Percentiles rank a stretch among this genome's conserved stretches.
phyloP scores from a whole-genome alignment of 768 basidiomycete genomes.

The Xanthoconium purpureum region DNA sequence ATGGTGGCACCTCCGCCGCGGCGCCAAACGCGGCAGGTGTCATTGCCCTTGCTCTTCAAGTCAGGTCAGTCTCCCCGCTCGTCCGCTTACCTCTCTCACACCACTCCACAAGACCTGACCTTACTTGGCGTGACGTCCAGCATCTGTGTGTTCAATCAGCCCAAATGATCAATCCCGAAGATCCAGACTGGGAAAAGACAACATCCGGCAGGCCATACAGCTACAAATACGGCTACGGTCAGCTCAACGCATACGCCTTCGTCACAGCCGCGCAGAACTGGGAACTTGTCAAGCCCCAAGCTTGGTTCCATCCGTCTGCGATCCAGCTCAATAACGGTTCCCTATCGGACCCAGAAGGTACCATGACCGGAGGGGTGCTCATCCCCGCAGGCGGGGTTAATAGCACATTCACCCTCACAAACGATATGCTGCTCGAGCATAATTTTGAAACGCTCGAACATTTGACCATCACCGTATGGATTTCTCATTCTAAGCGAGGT shows the following conservation, averaged over 20 bases:
- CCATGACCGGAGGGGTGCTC: slow-evolving; percentile 59
- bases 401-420: slow-evolving; percentile 63
- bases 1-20: slow-evolving; percentile 97
- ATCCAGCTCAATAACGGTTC: slow-evolving; percentile 63
- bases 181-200: slow-evolving; percentile 92
- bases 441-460: slow-evolving; percentile 93
- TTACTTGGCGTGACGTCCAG: slow-evolving; percentile 96
- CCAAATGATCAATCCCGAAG: slow-evolving; percentile 75
- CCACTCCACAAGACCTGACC: slow-evolving; percentile 64
- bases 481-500: slow-evolving; percentile 79
- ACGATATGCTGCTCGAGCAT: slow-evolving; percentile 59
- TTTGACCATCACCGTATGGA: slow-evolving; percentile 89
- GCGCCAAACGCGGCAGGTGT: slow-evolving; percentile 96
- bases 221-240: slow-evolving; percentile 97
- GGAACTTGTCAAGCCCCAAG: slow-evolving; percentile 89
- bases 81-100: slow-evolving; percentile 10
- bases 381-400: slow-evolving; percentile 65
- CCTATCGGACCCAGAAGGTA: slow-evolving; percentile 42
- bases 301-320: slow-evolving; percentile 78
- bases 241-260: slow-evolving; percentile 77
- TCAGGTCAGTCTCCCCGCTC: slow-evolving; percentile 51
- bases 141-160: slow-evolving; percentile 80
- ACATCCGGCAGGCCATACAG: slow-evolving; percentile 50
- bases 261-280: slow-evolving; percentile 80
- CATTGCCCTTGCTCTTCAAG: slow-evolving; percentile 85